Percentiles rank a stretch among this genome's conserved stretches.
phyloP scores from a whole-genome alignment of 305 asterid genomes.

The Andrographis paniculata region DNA sequence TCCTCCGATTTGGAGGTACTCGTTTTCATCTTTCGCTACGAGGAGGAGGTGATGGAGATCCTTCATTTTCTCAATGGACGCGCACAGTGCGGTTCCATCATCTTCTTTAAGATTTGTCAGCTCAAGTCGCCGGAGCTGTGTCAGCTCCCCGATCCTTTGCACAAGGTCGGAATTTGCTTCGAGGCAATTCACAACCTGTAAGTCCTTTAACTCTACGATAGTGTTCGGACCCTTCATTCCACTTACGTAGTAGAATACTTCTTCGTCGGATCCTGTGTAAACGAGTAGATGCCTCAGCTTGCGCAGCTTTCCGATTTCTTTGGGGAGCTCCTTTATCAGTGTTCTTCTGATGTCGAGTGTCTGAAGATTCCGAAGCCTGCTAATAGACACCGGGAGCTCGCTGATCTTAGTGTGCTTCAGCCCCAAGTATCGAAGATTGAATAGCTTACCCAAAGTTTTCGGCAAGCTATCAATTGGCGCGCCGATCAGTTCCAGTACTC shows the following conservation, averaged over 20 bases:
- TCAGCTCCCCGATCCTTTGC: conserved; percentile 15
- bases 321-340: conserved; percentile 17
- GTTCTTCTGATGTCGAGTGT: conserved; percentile 22
- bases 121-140: conserved; percentile 17
- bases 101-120: conserved; percentile 12
- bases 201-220: conserved; percentile 20
- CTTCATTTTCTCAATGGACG: conserved; percentile 20
- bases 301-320: conserved; percentile 16
- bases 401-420: conserved; percentile 16
- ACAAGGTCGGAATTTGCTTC: conserved; percentile 15
- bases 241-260: conserved; percentile 10
- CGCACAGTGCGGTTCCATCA: conserved; percentile 16
- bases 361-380: conserved; percentile 17
- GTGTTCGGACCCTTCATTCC: conserved; percentile 20
- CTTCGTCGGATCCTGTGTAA: conserved; percentile 1
- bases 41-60: conserved; percentile 23
- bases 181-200: conserved; percentile 22
- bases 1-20: conserved; percentile 13
- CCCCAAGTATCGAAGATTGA: conserved; percentile 19
- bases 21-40: conserved; percentile 16
- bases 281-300: conserved; percentile 22
- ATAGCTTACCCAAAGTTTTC: conserved; percentile 14
- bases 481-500: conserved; percentile 15
- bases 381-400: conserved; percentile 19
- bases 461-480: conserved; percentile 14